Evolutionary conservation across 257 asterid species (phyloP).

Genomic region (Eustoma russellianum): DNA sequence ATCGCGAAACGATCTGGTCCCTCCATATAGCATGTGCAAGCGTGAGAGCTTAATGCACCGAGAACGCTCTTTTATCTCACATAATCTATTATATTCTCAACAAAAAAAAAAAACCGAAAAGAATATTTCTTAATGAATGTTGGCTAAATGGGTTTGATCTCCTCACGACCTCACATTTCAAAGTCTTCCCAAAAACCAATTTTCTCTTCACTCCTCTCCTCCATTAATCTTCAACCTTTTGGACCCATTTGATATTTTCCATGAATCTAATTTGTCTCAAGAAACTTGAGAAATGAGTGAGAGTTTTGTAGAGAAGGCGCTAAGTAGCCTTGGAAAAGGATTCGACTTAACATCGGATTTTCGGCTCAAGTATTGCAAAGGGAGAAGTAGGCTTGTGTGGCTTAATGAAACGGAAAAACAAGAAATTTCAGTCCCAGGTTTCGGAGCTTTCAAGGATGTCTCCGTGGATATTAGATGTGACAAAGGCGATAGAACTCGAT

Average conservation of each 20-base stretch:
- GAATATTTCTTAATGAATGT: background rate
- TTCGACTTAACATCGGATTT: conserved; percentile 69
- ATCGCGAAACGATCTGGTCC: no score
- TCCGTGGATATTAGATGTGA: conserved; percentile 69
- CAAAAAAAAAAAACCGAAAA: background rate
- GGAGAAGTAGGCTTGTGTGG: conserved; percentile 40
- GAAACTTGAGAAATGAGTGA: background rate
- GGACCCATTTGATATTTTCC: background rate
- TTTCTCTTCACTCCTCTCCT: background rate
- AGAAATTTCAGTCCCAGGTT: conserved; percentile 51
- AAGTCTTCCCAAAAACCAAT: background rate
- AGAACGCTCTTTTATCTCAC: no score
- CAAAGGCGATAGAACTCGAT: conserved; percentile 82
- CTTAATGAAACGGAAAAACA: conserved; percentile 46
- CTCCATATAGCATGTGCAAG: no score
- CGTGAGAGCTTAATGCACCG: no score
- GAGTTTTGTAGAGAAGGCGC: conserved; percentile 50
- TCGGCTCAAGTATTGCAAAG: conserved; percentile 79
- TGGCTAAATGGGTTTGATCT: background rate
- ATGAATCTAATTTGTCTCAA: background rate
- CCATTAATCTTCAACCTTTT: background rate
- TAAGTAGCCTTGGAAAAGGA: conserved; percentile 77
- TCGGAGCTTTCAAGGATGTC: conserved; percentile 38
- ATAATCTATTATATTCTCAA: background rate
- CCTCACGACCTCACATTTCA: background rate